Conservation (phyloP, 768 basidiomycete species). For the Rubroboletus pulcherrimus region DNA sequence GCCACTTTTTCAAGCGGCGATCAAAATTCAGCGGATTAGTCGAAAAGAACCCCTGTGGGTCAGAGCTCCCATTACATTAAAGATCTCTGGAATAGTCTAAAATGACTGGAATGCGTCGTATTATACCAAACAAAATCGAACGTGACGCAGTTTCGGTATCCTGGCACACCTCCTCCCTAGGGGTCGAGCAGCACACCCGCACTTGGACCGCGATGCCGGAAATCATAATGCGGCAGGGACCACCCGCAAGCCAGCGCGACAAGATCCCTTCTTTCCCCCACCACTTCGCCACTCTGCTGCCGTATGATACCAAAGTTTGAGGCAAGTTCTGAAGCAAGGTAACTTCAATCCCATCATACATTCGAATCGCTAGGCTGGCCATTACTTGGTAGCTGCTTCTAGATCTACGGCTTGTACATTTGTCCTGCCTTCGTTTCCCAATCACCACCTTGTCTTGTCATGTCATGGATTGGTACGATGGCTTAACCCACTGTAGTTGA, state of each 20-base stretch:
- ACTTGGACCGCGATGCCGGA: background rate
- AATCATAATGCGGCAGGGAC: background rate
- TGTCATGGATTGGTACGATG: background rate
- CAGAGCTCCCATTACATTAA: too few relatives aligned
- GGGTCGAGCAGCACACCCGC: background rate
- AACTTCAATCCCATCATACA: background rate
- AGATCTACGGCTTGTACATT: background rate
- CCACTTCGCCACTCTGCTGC: background rate
- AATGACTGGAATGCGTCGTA: background rate
- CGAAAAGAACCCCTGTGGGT: background rate
- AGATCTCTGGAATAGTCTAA: too few relatives aligned
- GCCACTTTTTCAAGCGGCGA: conserved; percentile 22
- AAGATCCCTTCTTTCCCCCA: background rate
- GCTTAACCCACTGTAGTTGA: conserved; percentile 27
- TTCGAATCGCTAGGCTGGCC: background rate
- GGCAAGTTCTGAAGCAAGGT: background rate
- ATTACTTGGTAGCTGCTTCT: background rate
- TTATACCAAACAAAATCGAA: background rate
- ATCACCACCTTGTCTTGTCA: background rate
- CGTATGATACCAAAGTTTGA: background rate
- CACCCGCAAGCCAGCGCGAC: background rate
- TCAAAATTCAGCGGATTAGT: conserved; percentile 1
- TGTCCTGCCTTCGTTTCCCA: background rate
- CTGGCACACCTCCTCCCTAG: background rate
- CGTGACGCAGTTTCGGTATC: too few relatives aligned